Evolutionary conservation across 352 stramenopile species (phyloP).

Genomic region (Phytophthora pseudosyringae): DNA sequence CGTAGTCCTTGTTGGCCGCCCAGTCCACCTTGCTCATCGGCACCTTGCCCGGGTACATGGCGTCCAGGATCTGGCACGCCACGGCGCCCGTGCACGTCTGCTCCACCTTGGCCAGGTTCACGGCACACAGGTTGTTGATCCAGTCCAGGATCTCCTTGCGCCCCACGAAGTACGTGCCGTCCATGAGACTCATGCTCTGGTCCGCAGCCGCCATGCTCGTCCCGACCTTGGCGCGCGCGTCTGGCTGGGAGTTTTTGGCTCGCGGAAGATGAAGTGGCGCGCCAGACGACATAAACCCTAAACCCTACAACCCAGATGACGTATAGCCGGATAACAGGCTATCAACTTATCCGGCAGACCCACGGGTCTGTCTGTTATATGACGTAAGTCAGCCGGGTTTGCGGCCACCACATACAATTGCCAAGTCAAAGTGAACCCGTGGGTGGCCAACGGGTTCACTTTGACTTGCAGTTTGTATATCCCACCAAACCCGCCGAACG

Average conservation of each 20-base stretch:
- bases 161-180: conserved; percentile 97
- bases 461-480: no score
- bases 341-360: no score
- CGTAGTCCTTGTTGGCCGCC: conserved; percentile 96
- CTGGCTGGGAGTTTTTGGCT: conserved; percentile 3
- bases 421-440: no score
- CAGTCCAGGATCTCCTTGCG: conserved; percentile 98
- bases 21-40: conserved; percentile 98
- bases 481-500: no score
- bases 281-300: no score
- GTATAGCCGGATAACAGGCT: conserved; percentile 27
- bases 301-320: no score
- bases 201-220: conserved; percentile 73
- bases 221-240: neutral
- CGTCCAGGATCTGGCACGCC: conserved; percentile 98
- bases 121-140: conserved; percentile 96
- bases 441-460: no score
- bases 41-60: conserved; percentile 94
- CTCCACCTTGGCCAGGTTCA: conserved; percentile 97
- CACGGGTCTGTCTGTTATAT: no score
- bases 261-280: conserved; percentile 25
- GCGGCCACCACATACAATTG: no score
- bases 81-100: conserved; percentile 96
- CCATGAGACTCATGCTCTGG: conserved; percentile 95
- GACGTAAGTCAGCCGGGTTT: no score